These are phyloP conservation scores for Pichia sp. DNA, from an alignment of 1,139 yeast species.

Conservation along the genomic window DNA sequence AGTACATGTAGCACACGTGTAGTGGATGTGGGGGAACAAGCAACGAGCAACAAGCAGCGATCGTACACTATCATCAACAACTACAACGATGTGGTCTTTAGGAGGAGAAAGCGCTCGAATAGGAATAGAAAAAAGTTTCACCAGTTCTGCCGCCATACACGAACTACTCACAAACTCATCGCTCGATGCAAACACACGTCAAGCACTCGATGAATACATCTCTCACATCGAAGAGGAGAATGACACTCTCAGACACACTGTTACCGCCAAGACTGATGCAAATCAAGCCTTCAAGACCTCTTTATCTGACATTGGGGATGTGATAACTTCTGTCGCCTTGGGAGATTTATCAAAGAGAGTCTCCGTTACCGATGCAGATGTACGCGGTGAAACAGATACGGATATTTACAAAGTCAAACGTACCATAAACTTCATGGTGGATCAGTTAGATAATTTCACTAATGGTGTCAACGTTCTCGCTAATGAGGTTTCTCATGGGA, in stretches of 20 bases:
- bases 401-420: slow-evolving; percentile 68
- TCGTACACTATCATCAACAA: too few species aligned
- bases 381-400: slow-evolving; percentile 50
- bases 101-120: too few species aligned
- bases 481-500: slow-evolving; percentile 84
- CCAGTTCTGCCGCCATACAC: too few species aligned
- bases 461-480: slow-evolving; percentile 81
- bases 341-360: slow-evolving; percentile 80
- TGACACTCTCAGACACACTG: slow-evolving; percentile 27
- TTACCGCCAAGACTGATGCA: slow-evolving; percentile 52
- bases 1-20: too few species aligned
- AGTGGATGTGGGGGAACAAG: too few species aligned
- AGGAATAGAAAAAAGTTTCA: too few species aligned
- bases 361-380: slow-evolving; percentile 59
- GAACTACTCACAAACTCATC: too few species aligned
- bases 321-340: slow-evolving; percentile 76
- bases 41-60: too few species aligned
- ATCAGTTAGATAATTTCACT: slow-evolving; percentile 75
- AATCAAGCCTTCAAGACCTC: slow-evolving; percentile 75
- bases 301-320: slow-evolving; percentile 70
- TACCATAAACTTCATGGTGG: slow-evolving; percentile 84
- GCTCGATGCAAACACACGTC: too few species aligned
- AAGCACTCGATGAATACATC: too few species aligned
- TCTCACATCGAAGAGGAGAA: too few species aligned
- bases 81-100: too few species aligned